Conservation (phyloP, 2,329 filamentous ascomycete species). For the Phialophora macrospora region DNA sequence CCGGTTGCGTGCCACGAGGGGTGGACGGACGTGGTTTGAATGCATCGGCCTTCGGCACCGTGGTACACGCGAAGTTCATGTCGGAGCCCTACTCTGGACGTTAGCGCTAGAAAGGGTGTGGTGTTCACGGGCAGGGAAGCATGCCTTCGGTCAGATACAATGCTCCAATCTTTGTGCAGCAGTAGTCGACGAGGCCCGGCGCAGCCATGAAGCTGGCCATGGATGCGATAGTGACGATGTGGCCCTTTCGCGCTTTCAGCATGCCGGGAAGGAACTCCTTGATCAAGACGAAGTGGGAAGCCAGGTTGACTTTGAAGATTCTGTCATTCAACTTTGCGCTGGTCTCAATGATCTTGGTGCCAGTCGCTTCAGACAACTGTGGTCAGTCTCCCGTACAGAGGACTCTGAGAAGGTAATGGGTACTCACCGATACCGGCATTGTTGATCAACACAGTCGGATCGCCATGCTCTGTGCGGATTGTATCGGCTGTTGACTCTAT, state of each 20-base stretch:
- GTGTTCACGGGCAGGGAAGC: conserved; percentile 3
- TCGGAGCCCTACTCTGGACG: conserved; percentile 46
- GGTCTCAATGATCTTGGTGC: conserved; percentile 64
- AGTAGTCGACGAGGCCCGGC: conserved; percentile 71
- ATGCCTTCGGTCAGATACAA: conserved; percentile 69
- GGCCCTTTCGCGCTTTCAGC: conserved; percentile 68
- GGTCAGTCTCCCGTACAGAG: background rate
- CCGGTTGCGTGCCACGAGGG: conserved; percentile 37
- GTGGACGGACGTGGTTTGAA: conserved; percentile 37
- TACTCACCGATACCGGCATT: conserved; percentile 67
- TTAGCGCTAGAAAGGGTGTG: background rate
- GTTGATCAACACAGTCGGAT: conserved; percentile 73
- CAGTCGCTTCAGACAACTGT: conserved; percentile 40
- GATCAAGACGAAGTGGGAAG: conserved; percentile 70
- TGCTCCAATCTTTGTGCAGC: conserved; percentile 68
- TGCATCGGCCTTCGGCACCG: conserved; percentile 27
- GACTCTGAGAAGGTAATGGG: background rate
- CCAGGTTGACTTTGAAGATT: conserved; percentile 72
- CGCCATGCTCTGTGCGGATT: conserved; percentile 63
- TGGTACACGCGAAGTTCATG: conserved; percentile 64
- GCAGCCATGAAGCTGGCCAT: conserved; percentile 65
- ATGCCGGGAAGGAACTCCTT: conserved; percentile 72
- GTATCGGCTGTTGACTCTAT: conserved; percentile 49
- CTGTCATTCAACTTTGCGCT: conserved; percentile 65
- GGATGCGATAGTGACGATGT: conserved; percentile 72